Evolutionary conservation across 2,329 filamentous ascomycete genomes (phyloP), one percentile per base, ranked within the genome.

Genomic region (Cladosporium sp.): DNA sequence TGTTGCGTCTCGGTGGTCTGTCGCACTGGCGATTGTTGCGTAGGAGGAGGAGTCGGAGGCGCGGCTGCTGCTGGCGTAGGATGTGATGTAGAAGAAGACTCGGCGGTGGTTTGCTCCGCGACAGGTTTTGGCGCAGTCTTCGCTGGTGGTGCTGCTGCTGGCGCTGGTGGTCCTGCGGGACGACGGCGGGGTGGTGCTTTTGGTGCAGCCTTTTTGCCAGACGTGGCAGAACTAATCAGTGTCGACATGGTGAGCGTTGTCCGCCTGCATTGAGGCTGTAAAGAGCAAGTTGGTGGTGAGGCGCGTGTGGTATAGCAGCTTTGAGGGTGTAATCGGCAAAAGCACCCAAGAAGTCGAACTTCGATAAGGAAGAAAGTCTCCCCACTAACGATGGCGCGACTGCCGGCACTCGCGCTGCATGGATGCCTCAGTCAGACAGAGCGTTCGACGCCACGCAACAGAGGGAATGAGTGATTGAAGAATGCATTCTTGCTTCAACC

Each of bases 181-280:
- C 81, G 79, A 34, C 81, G 77, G 60, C 82, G 79, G 49, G 77
- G 76, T 34, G 78, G 76, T 58, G 77, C 80, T 70, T 83, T 84
- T 47, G 83, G 82, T 4, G 80, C 81, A 66, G 82, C 79, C 71
- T 81, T 82, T 71, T 81, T 83, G 73, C 79, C 79, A 21, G 80
- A 78, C 68, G 86, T 84, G 51, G 81, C 83, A 64, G 84, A 86
- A 71, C 82, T 85, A 67, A 84, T 85, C 54, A 86, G 80, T 24
- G 72, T 69, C 55, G 83, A 81, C 78, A 84, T 80, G 51, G 24
- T 64, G 60, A 24, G 32, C 7, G n/a, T 2, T 32, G 4, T 0
- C n/a, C 51, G 26, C 21, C 51, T n/a, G 51, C 61, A 64, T 64
- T 38, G 61, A 47, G 51, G 15, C 21, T 24, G 34, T 6, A 24